Conservation (phyloP, 768 basidiomycete species). For the Pholiota molesta region DNA sequence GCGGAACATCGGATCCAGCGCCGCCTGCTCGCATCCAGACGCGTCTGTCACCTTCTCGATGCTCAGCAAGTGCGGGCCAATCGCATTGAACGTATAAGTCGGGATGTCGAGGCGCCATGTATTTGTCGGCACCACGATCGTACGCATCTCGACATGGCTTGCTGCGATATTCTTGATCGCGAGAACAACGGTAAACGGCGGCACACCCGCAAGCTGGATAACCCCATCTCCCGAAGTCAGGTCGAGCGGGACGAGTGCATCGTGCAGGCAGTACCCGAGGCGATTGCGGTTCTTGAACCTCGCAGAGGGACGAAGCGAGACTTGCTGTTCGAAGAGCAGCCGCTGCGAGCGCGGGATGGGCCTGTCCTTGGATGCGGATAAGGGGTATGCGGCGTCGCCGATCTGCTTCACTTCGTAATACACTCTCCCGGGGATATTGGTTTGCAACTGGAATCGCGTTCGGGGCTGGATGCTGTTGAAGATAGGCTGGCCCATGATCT, state of each 20-base stretch:
- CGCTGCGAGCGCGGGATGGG: constrained; percentile 71
- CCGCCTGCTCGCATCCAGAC: constrained; percentile 78
- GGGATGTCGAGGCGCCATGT: constrained; percentile 77
- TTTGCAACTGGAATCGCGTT: constrained; percentile 82
- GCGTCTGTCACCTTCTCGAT: constrained; percentile 82
- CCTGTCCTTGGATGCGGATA: constrained; percentile 62
- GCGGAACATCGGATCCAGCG: constrained; percentile 59
- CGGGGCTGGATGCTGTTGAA: constrained; percentile 85
- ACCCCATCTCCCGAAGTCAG: constrained; percentile 53
- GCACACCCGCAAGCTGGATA: constrained; percentile 76
- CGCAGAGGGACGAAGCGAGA: constrained; percentile 79
- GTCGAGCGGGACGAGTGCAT: constrained; percentile 61
- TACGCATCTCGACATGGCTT: constrained; percentile 62
- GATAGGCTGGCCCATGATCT: constrained; percentile 72
- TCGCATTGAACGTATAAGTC: constrained; percentile 70
- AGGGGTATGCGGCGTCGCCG: constrained; percentile 83
- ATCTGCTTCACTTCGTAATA: constrained; percentile 92
- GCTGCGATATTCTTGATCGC: constrained; percentile 77
- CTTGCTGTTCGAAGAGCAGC: constrained; percentile 84
- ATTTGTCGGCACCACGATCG: constrained; percentile 47
- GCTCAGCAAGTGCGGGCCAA: constrained; percentile 79
- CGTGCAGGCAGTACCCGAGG: constrained; percentile 76
- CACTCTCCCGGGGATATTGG: constrained; percentile 74
- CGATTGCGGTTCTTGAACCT: constrained; percentile 70
- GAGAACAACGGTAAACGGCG: constrained; percentile 82